phyloP scores from a whole-genome alignment of 176 grass and related monocot species.

The Tuctoria greenei region DNA sequence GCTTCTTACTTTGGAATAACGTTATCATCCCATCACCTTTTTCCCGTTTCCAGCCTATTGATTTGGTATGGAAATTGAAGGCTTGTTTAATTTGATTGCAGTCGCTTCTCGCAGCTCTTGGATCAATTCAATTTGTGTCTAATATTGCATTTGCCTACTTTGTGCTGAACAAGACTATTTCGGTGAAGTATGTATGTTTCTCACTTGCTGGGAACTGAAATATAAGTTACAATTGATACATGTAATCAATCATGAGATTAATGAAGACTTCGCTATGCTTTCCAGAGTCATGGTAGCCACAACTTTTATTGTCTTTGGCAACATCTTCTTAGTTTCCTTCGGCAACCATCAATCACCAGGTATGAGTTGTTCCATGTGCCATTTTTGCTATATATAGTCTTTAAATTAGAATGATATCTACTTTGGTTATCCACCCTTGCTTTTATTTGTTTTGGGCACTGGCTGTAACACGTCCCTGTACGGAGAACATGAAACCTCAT shows the following conservation, averaged over 20 bases:
- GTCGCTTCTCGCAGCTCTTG: slow-evolving; percentile 98
- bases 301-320: slow-evolving; percentile 94
- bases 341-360: slow-evolving; percentile 98
- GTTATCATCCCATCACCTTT: not conserved
- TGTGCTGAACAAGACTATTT: slow-evolving; percentile 88
- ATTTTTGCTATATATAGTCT: slow-evolving; percentile 32
- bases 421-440: not conserved
- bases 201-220: slow-evolving; percentile 29
- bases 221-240: slow-evolving; percentile 10
- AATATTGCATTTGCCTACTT: slow-evolving; percentile 98
- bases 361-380: slow-evolving; percentile 42
- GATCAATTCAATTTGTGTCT: slow-evolving; percentile 96
- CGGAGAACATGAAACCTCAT: not conserved
- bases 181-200: slow-evolving; percentile 77
- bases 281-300: slow-evolving; percentile 91
- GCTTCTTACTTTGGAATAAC: slow-evolving; percentile 18
- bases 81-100: slow-evolving; percentile 54
- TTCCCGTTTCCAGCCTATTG: not conserved
- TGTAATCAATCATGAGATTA: slow-evolving; percentile 34
- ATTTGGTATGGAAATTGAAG: slow-evolving; percentile 26
- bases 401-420: not conserved
- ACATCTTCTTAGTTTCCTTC: slow-evolving; percentile 92
- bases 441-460: slow-evolving; percentile 5
- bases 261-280: slow-evolving; percentile 39
- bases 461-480: slow-evolving; percentile 3